Evolutionary conservation across 164 flowering plant genomes (phyloP).

Genomic region (Paratinospora sagittata): DNA sequence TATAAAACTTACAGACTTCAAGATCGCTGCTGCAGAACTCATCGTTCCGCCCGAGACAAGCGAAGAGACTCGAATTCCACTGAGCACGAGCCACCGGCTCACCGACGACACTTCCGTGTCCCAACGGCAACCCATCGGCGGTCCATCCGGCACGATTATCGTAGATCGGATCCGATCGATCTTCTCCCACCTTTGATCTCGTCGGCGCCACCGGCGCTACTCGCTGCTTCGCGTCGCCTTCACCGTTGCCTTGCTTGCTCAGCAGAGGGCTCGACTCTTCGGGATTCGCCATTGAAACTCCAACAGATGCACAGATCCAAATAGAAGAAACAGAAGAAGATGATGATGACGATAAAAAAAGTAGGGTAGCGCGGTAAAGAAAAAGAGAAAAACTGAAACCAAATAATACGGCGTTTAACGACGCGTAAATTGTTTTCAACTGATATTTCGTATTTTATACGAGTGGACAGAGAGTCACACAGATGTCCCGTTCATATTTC

Average conservation of each 20-base stretch:
- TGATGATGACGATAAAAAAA: no score
- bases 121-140: constrained; percentile 67
- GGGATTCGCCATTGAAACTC: constrained; percentile 34
- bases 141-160: constrained; percentile 40
- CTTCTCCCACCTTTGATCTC: constrained; percentile 6
- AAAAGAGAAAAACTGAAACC: not conserved
- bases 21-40: constrained; percentile 95
- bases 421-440: not conserved
- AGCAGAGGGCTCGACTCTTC: constrained; percentile 55
- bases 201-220: constrained; percentile 10
- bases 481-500: not conserved
- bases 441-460: not conserved
- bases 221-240: constrained; percentile 3
- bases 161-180: not conserved
- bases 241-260: constrained; percentile 16
- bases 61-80: constrained; percentile 67
- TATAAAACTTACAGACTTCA: constrained; percentile 78
- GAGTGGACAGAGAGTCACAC: not conserved
- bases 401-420: not conserved
- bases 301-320: not conserved
- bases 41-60: constrained; percentile 80
- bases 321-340: no score
- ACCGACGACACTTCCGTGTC: constrained; percentile 61
- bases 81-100: constrained; percentile 50
- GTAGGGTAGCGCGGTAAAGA: not conserved